These are phyloP conservation scores for Colletotrichum lentis DNA, from an alignment of 2,329 filamentous ascomycete species.

Conservation along the genomic window DNA sequence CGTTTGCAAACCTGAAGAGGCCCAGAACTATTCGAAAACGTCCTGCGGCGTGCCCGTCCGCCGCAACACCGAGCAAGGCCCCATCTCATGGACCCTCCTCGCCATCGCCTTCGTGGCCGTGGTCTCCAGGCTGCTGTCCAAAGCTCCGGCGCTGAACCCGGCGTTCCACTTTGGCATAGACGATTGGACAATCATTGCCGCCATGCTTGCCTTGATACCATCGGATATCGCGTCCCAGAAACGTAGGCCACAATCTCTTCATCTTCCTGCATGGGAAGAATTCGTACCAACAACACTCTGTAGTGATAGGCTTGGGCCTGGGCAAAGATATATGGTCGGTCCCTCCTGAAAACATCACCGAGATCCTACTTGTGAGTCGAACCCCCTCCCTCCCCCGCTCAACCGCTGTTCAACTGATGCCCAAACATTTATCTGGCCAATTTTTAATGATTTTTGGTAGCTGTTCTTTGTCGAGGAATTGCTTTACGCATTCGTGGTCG, in stretches of 20 bases:
- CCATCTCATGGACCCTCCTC: constrained; percentile 23
- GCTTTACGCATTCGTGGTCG: constrained; percentile 19
- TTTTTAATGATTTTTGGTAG: no score
- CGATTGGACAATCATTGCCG: constrained; percentile 17
- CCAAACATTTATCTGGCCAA: neutral
- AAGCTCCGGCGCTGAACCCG: constrained; percentile 6
- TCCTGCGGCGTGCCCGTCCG: constrained; percentile 18
- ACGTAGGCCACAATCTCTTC: neutral
- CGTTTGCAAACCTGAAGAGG: neutral
- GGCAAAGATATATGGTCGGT: constrained; percentile 21
- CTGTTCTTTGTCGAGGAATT: constrained; percentile 25
- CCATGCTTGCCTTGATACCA: constrained; percentile 2
- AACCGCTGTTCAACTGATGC: no score
- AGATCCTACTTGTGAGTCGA: constrained; percentile 22
- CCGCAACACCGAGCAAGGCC: constrained; percentile 7
- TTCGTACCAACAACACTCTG: no score
- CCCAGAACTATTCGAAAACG: constrained; percentile 17
- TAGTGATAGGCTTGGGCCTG: constrained; percentile 15
- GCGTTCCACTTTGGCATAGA: constrained; percentile 20
- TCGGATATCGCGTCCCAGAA: constrained; percentile 16
- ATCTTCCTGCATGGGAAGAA: neutral
- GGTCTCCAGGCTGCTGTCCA: constrained; percentile 1
- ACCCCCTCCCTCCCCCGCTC: no score
- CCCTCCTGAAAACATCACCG: constrained; percentile 21
- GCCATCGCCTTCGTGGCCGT: constrained; percentile 10